Evolutionary conservation across 148 eudicot genomes (phyloP), one percentile per base, ranked within the genome.

Genomic region (Rhododendron mucronatum): DNA sequence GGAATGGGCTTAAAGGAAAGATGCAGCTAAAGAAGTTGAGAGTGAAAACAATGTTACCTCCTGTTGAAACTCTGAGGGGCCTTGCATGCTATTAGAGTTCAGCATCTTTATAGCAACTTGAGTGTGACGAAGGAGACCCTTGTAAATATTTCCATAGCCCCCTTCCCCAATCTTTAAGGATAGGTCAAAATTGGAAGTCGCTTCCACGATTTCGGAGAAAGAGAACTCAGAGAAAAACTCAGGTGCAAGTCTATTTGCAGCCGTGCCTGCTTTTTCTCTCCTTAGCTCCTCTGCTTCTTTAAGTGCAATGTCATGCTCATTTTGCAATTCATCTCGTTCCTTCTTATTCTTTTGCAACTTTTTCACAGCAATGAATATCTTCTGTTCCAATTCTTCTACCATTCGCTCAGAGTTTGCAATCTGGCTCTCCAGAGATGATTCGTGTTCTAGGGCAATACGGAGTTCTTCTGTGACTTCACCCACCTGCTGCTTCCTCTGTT

Each of bases 91-190:
- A 85, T 91, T 48, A 10, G 95, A 90, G 83, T 92, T 86, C 37
- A 89, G 93, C 87, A 92, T 87, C 88, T 94, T 95, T 88, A 95
- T 90, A 75, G 98, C 99, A 57, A 94, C 98, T 91, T 91, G 91
- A 86, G 95, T 91, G 76, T 92, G 93, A 82, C 96, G 92, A 47
- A 97, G 89, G 73, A 87, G 39, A 48, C 95, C 98, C 90, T 78
- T 90, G 79, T 92, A 97, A 69, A 93, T 91, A 88, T 85, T 91
- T 41, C 95, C 98, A 84, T 92, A 93, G 76, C 96, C 95, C 59
- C 98, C 98, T 91, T 95, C 96, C 69, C 96, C 96, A 47, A 95
- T 94, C 91, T 91, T 93, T 90, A 90, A 88, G 45, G 91, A 33
- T 33, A 33, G 35, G 35, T 33, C 91, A 75, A 95, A 95, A 82